Evolutionary conservation across 129 eudicot species (phyloP).

Genomic region (Cynara cardunculus): DNA sequence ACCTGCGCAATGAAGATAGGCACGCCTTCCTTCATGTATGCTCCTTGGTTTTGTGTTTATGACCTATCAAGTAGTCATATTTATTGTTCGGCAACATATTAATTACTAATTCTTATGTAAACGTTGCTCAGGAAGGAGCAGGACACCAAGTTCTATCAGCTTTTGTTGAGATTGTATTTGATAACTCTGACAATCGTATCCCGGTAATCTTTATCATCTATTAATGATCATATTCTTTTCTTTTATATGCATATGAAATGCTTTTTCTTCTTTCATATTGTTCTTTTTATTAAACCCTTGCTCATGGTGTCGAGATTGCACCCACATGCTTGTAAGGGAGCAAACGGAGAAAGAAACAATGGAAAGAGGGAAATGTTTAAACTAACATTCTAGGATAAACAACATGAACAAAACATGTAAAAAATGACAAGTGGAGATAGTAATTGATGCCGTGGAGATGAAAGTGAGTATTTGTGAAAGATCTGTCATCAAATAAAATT

Average conservation of each 20-base stretch:
- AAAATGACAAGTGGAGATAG: background rate
- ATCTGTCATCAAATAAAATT: background rate
- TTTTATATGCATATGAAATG: slow-evolving; percentile 1
- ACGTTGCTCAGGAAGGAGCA: slow-evolving; percentile 81
- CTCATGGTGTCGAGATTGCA: slow-evolving; percentile 3
- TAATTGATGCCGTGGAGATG: background rate
- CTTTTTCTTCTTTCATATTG: background rate
- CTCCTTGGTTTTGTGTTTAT: slow-evolving; percentile 18
- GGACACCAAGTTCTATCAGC: slow-evolving; percentile 97
- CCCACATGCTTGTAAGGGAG: slow-evolving; percentile 1
- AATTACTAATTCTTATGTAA: background rate
- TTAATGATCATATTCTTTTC: background rate
- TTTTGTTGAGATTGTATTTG: slow-evolving; percentile 97
- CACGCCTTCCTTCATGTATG: slow-evolving; percentile 96
- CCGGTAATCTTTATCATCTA: slow-evolving; percentile 56
- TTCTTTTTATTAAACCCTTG: background rate
- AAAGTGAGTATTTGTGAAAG: background rate
- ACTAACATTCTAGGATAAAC: background rate
- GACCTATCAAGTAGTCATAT: background rate
- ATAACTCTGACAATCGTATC: slow-evolving; percentile 90
- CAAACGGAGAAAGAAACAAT: background rate
- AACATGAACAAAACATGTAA: background rate
- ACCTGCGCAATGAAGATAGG: slow-evolving; percentile 88
- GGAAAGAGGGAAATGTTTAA: slow-evolving; percentile 4
- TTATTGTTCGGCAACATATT: background rate